Evolutionary conservation across 1,139 yeast genomes (phyloP), one percentile per base, ranked within the genome.

Genomic region (Keqinozyma sinolaborantium): DNA sequence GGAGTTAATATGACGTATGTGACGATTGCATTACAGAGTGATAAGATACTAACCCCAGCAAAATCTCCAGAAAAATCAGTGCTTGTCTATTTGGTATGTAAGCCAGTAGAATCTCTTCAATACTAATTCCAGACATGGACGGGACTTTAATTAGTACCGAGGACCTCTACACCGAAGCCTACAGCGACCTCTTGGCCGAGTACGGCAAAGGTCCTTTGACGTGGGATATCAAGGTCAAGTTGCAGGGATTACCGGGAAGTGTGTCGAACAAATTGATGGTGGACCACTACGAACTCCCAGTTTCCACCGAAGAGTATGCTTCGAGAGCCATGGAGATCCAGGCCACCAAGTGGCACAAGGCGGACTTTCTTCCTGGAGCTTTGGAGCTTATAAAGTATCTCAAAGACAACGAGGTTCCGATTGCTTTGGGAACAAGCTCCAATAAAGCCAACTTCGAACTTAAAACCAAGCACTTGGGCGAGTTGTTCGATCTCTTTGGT

Each of bases 341-440:
- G 56, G 60, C 58, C 16, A 43, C 48, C 3, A 64, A 64, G 44
- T 92, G 97, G 95, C 69, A 69, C 11, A 64, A 63, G 10, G 68
- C 86, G 26, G 47, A 61, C 28, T 83, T 84, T 51, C 59, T 92
- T 47, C 96, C 96, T 1, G 98, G 98, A 5, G 96, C 95, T 0
- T 51, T 68, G 30, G 88, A 83, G 41, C 60, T 92, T 32, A 53
- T 92, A 26, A 45, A 67, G 30, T 60, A 74, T 40, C 64, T 90
- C 38, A 55, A 47, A 41, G 48, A 42, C 14, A 60, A 64, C 6
- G 55, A 66, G 2, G 57, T 90, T 18, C 97, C 97, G 2, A 74
- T 88, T 41, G 97, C 95, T 1, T 70, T 92, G 33, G 97, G 97
- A n/a, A 90, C 97, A 2, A 84, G 95, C 7, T 86, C 96, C 2